Base-by-base conservation (phyloP, 1,284 basidiomycete genomes). In the Meira nashicola region DNA sequence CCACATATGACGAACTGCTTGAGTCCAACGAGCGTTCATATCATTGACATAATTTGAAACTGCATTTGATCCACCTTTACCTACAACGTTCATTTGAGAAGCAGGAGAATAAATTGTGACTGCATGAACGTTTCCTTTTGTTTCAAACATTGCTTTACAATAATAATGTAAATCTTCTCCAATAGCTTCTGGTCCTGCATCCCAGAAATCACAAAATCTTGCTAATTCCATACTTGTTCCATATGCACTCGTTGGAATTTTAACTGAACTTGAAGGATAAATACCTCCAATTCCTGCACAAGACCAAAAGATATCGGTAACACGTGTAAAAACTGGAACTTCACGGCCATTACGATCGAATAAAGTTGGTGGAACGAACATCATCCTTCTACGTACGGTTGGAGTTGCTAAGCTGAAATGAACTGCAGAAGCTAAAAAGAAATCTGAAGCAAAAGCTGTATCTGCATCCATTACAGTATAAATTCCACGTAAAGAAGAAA, bases 101-200 rank as follows among this genome's bases (percentile, higher is more conserved):
- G 76, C 76, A 12, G 76, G 75, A 17, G 74, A 75, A 58, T 76
- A 78, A 57, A 78, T 70, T 38, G 76, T 78, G 46, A 73, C 68
- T 21, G 68, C 63, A 40, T 70, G 63, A 53, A 76, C 64, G 52
- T 72, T 67, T n/a, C 75, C 75, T 43, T 64, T 63, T 37, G 76
- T 78, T 25, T 73, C 73, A 59, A 76, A 73, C 17, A 73, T 62
- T 43, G 71, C 74, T 60, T 77, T 78, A 62, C 68, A 63, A 64
- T 64, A 73, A 69, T 76, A 76, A 67, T 78, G 76, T 70, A 78
- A 75, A 65, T 78, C 76, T 60, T 78, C 76, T 28, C 76, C 76
- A 55, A 78, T 77, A 38, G 72, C 68, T 55, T 71, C 63, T 28
- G 72, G 69, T 33, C 76, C 76, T 25, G 73, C 65, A 59, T 78